These are phyloP conservation scores for Gnomoniopsis sp. DNA, from an alignment of 2,329 filamentous ascomycete genomes.

Conservation along the genomic window DNA sequence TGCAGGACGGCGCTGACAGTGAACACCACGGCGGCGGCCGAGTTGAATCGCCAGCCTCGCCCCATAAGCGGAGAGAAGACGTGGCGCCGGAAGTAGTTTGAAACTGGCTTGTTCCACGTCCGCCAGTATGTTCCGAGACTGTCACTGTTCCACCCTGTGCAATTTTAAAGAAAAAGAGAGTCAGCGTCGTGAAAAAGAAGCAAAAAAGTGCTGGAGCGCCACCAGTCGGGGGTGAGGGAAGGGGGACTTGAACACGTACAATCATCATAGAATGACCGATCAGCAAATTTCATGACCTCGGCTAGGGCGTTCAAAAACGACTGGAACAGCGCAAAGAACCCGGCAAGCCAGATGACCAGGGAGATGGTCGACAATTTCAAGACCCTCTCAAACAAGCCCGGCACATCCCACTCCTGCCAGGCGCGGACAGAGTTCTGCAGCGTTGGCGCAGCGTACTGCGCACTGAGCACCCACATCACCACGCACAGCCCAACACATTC, in stretches of 20 bases:
- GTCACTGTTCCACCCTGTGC: constrained; percentile 77
- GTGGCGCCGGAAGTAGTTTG: constrained; percentile 93
- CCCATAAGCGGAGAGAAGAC: constrained; percentile 86
- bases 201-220: background rate
- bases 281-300: constrained; percentile 85
- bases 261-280: constrained; percentile 91
- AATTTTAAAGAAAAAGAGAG: background rate
- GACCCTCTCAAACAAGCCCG: constrained; percentile 80
- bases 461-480: constrained; percentile 92
- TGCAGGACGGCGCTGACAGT: constrained; percentile 84
- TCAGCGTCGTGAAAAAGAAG: background rate
- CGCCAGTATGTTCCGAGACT: constrained; percentile 89
- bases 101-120: constrained; percentile 96
- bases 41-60: constrained; percentile 69
- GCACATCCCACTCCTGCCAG: constrained; percentile 74
- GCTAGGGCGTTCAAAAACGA: constrained; percentile 87
- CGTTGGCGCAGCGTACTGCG: constrained; percentile 90
- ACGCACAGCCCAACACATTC: constrained; percentile 77
- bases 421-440: constrained; percentile 87
- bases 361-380: constrained; percentile 96
- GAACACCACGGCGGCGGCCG: constrained; percentile 81
- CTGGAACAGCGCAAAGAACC: constrained; percentile 96
- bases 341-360: constrained; percentile 93
- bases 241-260: constrained; percentile 41
- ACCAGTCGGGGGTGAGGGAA: background rate